Evolutionary conservation across 2,329 filamentous ascomycete genomes (phyloP).

Genomic region (Pseudogymnoascus sp.): DNA sequence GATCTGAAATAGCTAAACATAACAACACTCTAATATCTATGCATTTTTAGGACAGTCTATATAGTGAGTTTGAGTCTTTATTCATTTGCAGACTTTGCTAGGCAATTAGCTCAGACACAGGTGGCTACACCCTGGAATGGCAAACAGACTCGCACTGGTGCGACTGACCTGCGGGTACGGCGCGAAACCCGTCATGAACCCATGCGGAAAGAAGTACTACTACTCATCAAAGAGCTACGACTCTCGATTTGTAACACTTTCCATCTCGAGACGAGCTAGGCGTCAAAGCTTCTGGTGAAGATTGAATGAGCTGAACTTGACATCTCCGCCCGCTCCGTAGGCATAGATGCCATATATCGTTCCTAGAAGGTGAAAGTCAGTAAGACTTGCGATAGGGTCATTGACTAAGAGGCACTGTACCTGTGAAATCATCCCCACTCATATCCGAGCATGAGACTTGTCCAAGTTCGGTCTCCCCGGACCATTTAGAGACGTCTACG

Average conservation of each 20-base stretch:
- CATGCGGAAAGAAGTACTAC: no score
- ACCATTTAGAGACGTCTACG: neutral
- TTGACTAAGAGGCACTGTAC: neutral
- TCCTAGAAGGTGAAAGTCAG: neutral
- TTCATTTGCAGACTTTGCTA: no score
- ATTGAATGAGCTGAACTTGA: neutral
- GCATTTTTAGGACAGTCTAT: no score
- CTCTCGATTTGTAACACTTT: neutral
- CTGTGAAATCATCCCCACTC: neutral
- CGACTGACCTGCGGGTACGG: no score
- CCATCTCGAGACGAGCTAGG: neutral
- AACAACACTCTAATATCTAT: no score
- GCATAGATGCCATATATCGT: neutral
- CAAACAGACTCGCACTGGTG: no score
- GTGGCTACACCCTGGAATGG: no score
- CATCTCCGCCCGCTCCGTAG: neutral
- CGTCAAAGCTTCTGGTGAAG: neutral
- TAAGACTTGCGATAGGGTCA: neutral
- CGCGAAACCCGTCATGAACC: no score
- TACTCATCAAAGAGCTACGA: neutral
- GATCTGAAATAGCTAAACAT: no score
- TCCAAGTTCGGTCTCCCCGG: neutral
- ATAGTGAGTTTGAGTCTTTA: no score
- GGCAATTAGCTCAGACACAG: no score
- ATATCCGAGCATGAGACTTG: neutral